Evolutionary conservation across 306 rosid genomes (phyloP).

Genomic region (Cucurbita pepo): DNA sequence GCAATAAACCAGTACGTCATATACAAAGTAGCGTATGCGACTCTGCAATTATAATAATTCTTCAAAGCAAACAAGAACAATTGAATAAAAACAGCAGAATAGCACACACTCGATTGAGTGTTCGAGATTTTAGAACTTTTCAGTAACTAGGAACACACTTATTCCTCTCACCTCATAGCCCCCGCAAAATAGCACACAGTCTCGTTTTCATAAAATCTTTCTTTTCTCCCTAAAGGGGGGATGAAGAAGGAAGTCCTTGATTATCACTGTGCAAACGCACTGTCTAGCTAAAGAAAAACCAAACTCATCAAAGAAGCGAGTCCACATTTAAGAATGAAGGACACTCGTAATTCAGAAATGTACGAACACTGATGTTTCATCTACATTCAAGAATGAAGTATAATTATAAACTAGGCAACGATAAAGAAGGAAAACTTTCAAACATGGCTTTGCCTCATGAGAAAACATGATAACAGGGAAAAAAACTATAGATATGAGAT

Average conservation of each 20-base stretch:
- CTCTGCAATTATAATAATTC: background rate
- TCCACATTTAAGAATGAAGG: background rate
- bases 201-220: too few relatives aligned
- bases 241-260: too few relatives aligned
- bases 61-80: background rate
- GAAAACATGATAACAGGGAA: background rate
- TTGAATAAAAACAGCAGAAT: background rate
- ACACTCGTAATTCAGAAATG: background rate
- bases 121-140: too few relatives aligned
- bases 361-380: background rate
- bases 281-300: too few relatives aligned
- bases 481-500: background rate
- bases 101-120: too few relatives aligned
- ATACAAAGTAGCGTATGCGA: background rate
- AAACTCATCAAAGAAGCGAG: too few relatives aligned
- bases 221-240: too few relatives aligned
- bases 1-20: constrained; percentile 3
- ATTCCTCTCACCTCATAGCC: too few relatives aligned
- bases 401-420: background rate
- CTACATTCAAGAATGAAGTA: background rate
- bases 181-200: too few relatives aligned
- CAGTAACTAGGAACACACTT: too few relatives aligned
- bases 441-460: background rate
- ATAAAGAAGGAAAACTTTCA: background rate
- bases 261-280: too few relatives aligned